Percentiles rank a stretch among this genome's conserved stretches.
phyloP scores from a whole-genome alignment of 805 yeast species.

The Wickerhamomyces pijperi region DNA sequence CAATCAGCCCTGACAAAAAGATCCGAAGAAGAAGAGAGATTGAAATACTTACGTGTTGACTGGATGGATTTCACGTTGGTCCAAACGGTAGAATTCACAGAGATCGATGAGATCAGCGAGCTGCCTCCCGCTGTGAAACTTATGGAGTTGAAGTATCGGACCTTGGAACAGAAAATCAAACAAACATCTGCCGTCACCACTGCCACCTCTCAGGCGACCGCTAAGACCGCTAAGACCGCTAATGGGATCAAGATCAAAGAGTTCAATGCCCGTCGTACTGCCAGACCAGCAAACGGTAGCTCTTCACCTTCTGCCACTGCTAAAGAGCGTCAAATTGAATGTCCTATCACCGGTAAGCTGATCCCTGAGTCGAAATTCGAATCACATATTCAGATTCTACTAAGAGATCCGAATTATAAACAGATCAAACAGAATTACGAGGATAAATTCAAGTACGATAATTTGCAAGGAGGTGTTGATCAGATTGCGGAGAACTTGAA shows the following conservation, averaged over 20 bases:
- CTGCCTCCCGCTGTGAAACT: constrained; percentile 41
- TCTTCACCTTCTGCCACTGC: too few relatives aligned
- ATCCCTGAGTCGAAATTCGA: constrained; percentile 64
- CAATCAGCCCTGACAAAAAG: constrained; percentile 24
- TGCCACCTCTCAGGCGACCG: constrained; percentile 2
- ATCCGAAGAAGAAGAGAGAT: constrained; percentile 24
- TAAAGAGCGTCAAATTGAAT: constrained; percentile 34
- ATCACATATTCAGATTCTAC: constrained; percentile 55
- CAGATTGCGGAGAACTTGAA: too few relatives aligned
- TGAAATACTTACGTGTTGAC: constrained; percentile 65
- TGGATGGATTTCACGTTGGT: constrained; percentile 80
- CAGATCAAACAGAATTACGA: constrained; percentile 53
- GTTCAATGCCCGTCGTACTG: constrained; percentile 58
- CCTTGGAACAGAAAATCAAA: constrained; percentile 26
- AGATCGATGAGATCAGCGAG: constrained; percentile 46
- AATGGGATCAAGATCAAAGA: constrained; percentile 56
- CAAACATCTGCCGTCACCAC: constrained; percentile 13
- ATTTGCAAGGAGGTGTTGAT: too few relatives aligned
- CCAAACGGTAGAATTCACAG: constrained; percentile 55
- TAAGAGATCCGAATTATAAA: constrained; percentile 70
- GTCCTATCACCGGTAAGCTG: constrained; percentile 70
- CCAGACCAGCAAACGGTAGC: constrained; percentile 21
- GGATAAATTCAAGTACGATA: constrained; percentile 28
- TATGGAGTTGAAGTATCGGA: constrained; percentile 49
- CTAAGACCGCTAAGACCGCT: neutral